phyloP scores from a whole-genome alignment of 768 basidiomycete genomes.

The Epithele typhae region DNA sequence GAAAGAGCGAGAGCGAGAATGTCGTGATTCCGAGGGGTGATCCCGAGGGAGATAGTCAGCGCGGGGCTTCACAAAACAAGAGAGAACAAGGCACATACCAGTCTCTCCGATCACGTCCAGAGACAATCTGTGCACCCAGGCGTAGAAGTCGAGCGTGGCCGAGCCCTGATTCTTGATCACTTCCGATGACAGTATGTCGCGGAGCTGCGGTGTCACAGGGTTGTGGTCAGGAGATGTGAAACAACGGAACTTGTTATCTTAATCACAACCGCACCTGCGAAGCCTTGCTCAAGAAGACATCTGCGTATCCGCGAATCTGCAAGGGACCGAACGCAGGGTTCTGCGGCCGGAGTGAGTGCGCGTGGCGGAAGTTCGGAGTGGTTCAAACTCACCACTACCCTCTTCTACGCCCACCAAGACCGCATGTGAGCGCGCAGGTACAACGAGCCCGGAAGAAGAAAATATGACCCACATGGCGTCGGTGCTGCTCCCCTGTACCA shows the following conservation, averaged over 20 bases:
- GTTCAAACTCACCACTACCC: conserved; percentile 4
- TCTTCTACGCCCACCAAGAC: not conserved
- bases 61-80: not conserved
- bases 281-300: conserved; percentile 54
- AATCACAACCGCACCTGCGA: conserved; percentile 32
- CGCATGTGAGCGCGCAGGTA: not conserved
- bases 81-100: conserved; percentile 18
- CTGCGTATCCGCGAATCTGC: conserved; percentile 54
- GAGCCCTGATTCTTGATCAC: conserved; percentile 23
- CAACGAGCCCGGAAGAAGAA: not conserved
- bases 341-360: conserved; percentile 22
- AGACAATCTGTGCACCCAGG: conserved; percentile 31
- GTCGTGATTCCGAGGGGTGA: no score
- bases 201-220: conserved; percentile 10
- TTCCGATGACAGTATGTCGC: conserved; percentile 22
- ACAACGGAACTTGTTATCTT: no score
- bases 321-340: conserved; percentile 64
- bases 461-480: conserved; percentile 30
- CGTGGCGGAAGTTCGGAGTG: no score
- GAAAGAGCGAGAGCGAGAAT: no score
- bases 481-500: conserved; percentile 29
- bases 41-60: not conserved
- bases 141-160: conserved; percentile 26
- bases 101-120: conserved; percentile 39
- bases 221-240: not conserved